Evolutionary conservation across 176 grass and related monocot species (phyloP).

Genomic region (Chloris gayana): DNA sequence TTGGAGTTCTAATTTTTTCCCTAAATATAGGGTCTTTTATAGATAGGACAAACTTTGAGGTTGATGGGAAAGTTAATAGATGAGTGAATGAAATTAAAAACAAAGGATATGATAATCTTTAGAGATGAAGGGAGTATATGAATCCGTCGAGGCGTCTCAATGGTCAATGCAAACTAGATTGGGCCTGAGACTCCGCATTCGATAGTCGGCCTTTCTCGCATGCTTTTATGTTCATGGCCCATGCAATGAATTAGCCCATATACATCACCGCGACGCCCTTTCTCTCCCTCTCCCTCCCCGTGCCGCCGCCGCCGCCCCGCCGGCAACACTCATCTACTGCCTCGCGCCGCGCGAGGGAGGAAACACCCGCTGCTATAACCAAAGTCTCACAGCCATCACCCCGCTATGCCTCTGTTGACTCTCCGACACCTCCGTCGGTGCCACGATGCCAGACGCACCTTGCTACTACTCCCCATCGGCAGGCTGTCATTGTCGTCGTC

Average conservation of each 20-base stretch:
- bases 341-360: neutral
- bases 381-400: neutral
- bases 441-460: neutral
- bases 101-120: too few species aligned
- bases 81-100: too few species aligned
- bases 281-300: neutral
- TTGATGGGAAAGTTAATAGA: too few species aligned
- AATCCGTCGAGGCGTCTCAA: too few species aligned
- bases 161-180: too few species aligned
- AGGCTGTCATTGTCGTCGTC: neutral
- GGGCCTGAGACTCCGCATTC: neutral
- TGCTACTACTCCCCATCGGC: constrained; percentile 16
- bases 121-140: too few species aligned
- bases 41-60: too few species aligned
- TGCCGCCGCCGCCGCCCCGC: neutral
- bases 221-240: neutral
- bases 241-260: neutral
- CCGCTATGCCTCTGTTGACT: constrained; percentile 11
- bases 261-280: neutral
- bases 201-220: neutral
- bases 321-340: neutral
- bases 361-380: neutral
- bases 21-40: too few species aligned
- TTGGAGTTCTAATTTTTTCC: too few species aligned
- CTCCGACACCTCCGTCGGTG: constrained; percentile 5